These are phyloP conservation scores for Ophiorrhiza pumila DNA, from an alignment of 257 asterid genomes.

Conservation along the genomic window DNA sequence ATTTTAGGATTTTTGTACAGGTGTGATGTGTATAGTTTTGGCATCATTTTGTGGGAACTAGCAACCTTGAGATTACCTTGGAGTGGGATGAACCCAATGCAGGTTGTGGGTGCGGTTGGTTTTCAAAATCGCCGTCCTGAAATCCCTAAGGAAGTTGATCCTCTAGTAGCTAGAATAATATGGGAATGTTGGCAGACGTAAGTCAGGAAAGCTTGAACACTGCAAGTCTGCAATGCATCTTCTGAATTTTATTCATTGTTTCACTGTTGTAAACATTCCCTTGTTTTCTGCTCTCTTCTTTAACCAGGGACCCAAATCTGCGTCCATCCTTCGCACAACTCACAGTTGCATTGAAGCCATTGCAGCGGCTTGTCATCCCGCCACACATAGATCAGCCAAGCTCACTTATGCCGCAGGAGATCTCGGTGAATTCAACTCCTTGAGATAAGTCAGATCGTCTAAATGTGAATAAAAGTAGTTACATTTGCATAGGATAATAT, in stretches of 20 bases:
- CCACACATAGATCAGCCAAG: slow-evolving; percentile 55
- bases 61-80: slow-evolving; percentile 93
- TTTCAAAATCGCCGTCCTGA: slow-evolving; percentile 96
- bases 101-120: slow-evolving; percentile 99
- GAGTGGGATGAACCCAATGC: slow-evolving; percentile 99
- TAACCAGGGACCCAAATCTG: slow-evolving; percentile 78
- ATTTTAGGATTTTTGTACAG: slow-evolving; percentile 37
- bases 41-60: slow-evolving; percentile 96
- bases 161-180: slow-evolving; percentile 85
- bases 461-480: slow-evolving; percentile 5
- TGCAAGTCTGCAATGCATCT: neutral
- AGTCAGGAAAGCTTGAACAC: slow-evolving; percentile 18
- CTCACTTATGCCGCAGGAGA: slow-evolving; percentile 48
- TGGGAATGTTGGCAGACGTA: slow-evolving; percentile 99
- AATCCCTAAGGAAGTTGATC: slow-evolving; percentile 95
- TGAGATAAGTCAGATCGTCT: slow-evolving; percentile 19
- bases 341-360: slow-evolving; percentile 75
- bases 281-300: slow-evolving; percentile 10
- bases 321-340: slow-evolving; percentile 95
- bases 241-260: neutral
- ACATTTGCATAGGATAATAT: neutral
- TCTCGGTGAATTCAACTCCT: slow-evolving; percentile 62
- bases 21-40: slow-evolving; percentile 98
- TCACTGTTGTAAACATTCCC: slow-evolving; percentile 2
- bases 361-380: slow-evolving; percentile 78